Evolutionary conservation across 257 asterid genomes (phyloP).

Genomic region (Fraxinus americana): DNA sequence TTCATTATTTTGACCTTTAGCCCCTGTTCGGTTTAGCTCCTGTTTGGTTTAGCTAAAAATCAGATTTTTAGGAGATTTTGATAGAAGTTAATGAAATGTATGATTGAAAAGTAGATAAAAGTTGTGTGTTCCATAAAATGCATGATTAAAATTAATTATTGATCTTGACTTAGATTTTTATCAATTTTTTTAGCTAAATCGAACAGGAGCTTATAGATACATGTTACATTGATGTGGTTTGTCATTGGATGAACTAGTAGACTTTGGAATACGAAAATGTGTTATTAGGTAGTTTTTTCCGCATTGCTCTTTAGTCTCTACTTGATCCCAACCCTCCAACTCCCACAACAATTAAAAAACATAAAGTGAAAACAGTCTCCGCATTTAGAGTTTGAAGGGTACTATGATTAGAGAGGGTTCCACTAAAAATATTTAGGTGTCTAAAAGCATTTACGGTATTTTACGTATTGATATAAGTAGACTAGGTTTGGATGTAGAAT

Average conservation of each 20-base stretch:
- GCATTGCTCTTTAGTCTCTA: neutral
- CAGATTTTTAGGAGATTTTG: too few species aligned
- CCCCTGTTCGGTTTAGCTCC: too few species aligned
- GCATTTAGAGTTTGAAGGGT: neutral
- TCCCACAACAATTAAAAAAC: neutral
- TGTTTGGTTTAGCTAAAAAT: too few species aligned
- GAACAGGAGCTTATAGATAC: neutral
- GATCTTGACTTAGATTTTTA: too few species aligned
- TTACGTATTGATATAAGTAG: neutral
- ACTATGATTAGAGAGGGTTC: neutral
- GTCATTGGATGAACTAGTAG: neutral
- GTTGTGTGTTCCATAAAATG: too few species aligned
- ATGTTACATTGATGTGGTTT: constrained; percentile 1
- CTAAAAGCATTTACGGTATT: neutral
- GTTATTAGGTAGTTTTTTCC: neutral
- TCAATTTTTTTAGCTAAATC: too few species aligned
- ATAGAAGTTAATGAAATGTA: too few species aligned
- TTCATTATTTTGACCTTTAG: neutral
- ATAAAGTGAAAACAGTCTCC: neutral
- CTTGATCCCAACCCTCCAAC: neutral
- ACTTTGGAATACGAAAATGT: neutral
- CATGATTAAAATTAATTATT: too few species aligned
- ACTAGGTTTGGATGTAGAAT: neutral
- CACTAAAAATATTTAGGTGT: neutral
- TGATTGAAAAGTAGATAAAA: too few species aligned